Evolutionary conservation across 495 filamentous ascomycete genomes (phyloP).

Genomic region (Symbiotaphrina buchneri): DNA sequence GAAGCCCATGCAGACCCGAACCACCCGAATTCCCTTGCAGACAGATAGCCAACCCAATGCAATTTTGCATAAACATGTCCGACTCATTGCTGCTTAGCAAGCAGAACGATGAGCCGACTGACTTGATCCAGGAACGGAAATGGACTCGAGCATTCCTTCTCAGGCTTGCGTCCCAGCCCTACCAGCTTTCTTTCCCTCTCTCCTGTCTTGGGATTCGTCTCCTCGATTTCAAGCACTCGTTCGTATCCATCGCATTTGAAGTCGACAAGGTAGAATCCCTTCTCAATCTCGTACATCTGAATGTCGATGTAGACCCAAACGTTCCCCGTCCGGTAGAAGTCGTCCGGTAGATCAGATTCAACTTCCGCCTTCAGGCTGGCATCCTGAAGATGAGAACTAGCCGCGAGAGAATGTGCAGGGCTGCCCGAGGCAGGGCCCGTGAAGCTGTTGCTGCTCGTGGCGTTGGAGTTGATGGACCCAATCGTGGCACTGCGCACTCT

Average conservation of each 20-base stretch:
- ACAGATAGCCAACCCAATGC: too few relatives aligned
- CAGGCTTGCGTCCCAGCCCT: constrained; percentile 29
- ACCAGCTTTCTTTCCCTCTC: constrained; percentile 10
- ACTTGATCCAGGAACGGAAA: constrained; percentile 65
- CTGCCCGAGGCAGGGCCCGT: constrained; percentile 3
- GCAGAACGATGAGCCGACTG: constrained; percentile 47
- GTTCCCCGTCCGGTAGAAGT: constrained; percentile 17
- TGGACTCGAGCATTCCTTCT: constrained; percentile 53
- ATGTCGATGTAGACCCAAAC: constrained; percentile 81
- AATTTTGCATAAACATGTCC: too few relatives aligned
- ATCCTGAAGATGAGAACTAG: not conserved
- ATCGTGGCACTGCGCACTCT: constrained; percentile 22
- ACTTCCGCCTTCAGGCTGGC: not conserved
- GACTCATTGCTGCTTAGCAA: too few relatives aligned
- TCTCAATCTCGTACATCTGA: constrained; percentile 89
- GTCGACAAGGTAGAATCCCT: constrained; percentile 84
- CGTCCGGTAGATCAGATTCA: too few relatives aligned
- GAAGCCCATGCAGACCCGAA: too few relatives aligned
- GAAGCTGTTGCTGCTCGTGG: constrained; percentile 18
- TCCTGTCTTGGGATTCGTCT: constrained; percentile 12
- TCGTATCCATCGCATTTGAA: constrained; percentile 99
- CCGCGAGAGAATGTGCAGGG: not conserved
- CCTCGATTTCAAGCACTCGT: constrained; percentile 30
- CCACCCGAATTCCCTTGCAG: too few relatives aligned
- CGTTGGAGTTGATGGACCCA: constrained; percentile 14